Evolutionary conservation across 1,284 basidiomycete species (phyloP), one percentile per base, ranked within the genome.

Genomic region (Gomphus bonarii): DNA sequence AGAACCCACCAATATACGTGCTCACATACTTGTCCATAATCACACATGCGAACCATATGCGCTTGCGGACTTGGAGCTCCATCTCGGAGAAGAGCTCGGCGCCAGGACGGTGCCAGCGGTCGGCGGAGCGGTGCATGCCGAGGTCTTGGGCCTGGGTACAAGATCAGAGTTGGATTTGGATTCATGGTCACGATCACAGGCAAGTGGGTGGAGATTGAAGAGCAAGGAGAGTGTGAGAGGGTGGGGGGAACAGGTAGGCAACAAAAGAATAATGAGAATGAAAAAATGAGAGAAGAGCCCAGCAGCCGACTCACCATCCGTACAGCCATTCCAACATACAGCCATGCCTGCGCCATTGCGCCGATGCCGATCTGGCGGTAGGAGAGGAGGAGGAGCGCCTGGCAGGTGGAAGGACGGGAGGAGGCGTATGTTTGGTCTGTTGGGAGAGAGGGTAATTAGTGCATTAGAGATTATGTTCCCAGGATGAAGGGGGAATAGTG

Each of bases 281-380:
- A 25, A 30, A 31, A 18, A 28, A n/a, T 11, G 14, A 33, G 6
- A 25, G 4, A 31, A 28, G 3, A 22, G 16, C 31, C 12, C 7
- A 28, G 11, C 12, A 46, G 25, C 25, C 25, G 25, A 25, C 55
- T 22, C 28, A 60, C 54, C 84, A 88, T 88, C 40, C 85, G 75
- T 42, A 88, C 82, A 0, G 82, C 84, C 81, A 88, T 85, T 7
- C 87, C 88, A 20, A 84, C 77, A 65, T 85, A 90, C 16, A 83
- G 76, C 91, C 91, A 93, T 35, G 88, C 84, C 69, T 87, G 81
- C 9, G 85, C 84, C 91, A 91, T 93, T 14, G 86, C 85, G 25
- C 91, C 91, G 58, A 91, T 87, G 1, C 90, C 90, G 33, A 91
- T 79, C 69, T 93, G 89, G 18, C 90, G 77, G 67, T 88, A 91